Base-by-base conservation (phyloP, 2,329 filamentous ascomycete genomes). In the Alternaria burnsii region DNA sequence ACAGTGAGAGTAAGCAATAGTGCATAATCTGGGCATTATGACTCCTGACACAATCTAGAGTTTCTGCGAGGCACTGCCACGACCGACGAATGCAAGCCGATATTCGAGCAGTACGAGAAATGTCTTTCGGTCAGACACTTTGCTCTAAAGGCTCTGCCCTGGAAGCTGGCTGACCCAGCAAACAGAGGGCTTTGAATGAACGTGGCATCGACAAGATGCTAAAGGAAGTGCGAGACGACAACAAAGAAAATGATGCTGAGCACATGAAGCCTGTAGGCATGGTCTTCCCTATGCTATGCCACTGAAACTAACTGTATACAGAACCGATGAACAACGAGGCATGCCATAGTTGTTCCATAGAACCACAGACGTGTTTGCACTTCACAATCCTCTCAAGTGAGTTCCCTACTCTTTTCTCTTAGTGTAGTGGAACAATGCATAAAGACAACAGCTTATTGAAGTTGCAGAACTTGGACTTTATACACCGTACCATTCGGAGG, bases 151-250 rank as follows among this genome's bases (percentile, higher is more conserved):
- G n/a, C 36, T 20, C 30, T 36, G 46, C 14, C 18, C 11, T 18
- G 30, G 36, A 5, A 40, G 34, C 20, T n/a, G 9, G 36, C 68
- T 66, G 26, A 71, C 50, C 18, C 47, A 5, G 52, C 61, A 12
- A 30, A 47, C 55, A 97, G 94, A 89, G 88, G 81, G 93, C 90
- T 3, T 84, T 99, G 51, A 96, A 95, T 79, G 89, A 93, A 58
- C 88, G 91, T 71, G 95, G 95, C 58, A 97, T 99, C 75, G 93
- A 98, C 79, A 92, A 91, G 71, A 91, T 98, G 84, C 83, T 99
- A 11, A 92, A 94, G 8, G 95, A 98, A 71, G 94, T 94, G 18
- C 86, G 94, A 61, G 93, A 95, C 68, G 92, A 94, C 74, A 94
- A 92, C 71, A 92, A 89, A 72, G 95, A 98, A 69, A 95, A 92